A percentile compares a stretch with the other conserved stretches of the same genome.
These are phyloP conservation scores for Cadophora malorum DNA, from an alignment of 2,329 filamentous ascomycete genomes.

Conservation along the genomic window DNA sequence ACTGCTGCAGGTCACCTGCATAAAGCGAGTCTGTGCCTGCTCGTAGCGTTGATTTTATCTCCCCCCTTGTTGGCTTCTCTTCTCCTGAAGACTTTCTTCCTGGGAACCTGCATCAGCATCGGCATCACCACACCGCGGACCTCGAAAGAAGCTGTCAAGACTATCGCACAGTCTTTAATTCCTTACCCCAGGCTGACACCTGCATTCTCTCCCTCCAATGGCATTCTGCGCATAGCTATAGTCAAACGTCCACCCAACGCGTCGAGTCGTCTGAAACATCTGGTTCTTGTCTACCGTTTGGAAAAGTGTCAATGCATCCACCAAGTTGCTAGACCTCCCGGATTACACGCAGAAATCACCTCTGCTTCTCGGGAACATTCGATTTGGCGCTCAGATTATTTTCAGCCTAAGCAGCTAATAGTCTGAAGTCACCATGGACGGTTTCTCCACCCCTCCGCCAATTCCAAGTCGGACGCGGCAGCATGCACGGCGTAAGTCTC, in stretches of 20 bases:
- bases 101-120: slow-evolving; percentile 3
- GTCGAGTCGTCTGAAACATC: slow-evolving; percentile 26
- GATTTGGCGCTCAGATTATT: slow-evolving; percentile 27
- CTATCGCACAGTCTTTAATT: slow-evolving; percentile 8
- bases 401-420: slow-evolving; percentile 32
- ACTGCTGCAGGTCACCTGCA: slow-evolving; percentile 21
- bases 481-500: slow-evolving; percentile 42
- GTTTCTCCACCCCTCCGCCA: slow-evolving; percentile 39
- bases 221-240: slow-evolving; percentile 33
- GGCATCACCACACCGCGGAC: neutral
- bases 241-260: slow-evolving; percentile 32
- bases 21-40: slow-evolving; percentile 11
- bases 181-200: slow-evolving; percentile 12
- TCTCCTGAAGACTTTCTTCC: slow-evolving; percentile 6
- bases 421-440: slow-evolving; percentile 36
- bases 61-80: slow-evolving; percentile 5
- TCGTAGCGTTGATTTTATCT: slow-evolving; percentile 1
- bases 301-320: slow-evolving; percentile 40
- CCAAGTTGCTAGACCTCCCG: slow-evolving; percentile 31
- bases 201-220: slow-evolving; percentile 36
- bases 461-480: slow-evolving; percentile 41
- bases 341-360: slow-evolving; percentile 19
- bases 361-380: slow-evolving; percentile 22
- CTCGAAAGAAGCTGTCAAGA: neutral
- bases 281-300: slow-evolving; percentile 32